Percentiles rank a stretch among this genome's conserved stretches.
Conservation (phyloP, 2,329 filamentous ascomycete genomes). For the Sphaerulina musiva region DNA sequence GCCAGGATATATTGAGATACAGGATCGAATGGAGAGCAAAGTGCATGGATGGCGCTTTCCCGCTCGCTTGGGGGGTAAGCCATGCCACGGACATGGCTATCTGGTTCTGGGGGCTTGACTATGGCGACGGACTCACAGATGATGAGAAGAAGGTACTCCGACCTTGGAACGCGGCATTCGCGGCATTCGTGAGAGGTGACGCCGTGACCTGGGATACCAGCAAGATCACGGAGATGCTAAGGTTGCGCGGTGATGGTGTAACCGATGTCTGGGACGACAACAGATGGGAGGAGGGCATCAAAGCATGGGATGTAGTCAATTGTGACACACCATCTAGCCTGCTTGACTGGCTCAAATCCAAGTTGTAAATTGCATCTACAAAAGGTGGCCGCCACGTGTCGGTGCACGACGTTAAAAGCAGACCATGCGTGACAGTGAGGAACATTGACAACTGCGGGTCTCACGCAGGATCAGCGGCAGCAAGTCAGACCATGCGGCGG, state of each 20-base stretch:
- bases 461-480: not conserved
- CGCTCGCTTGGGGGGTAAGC: slow-evolving; percentile 48
- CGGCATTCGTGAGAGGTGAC: slow-evolving; percentile 38
- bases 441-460: not conserved
- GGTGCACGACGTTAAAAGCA: not conserved
- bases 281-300: slow-evolving; percentile 43
- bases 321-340: slow-evolving; percentile 18
- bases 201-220: slow-evolving; percentile 37
- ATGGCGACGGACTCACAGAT: slow-evolving; percentile 33
- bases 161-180: slow-evolving; percentile 37
- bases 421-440: not conserved
- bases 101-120: slow-evolving; percentile 52
- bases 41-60: slow-evolving; percentile 40
- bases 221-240: slow-evolving; percentile 37
- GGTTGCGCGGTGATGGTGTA: slow-evolving; percentile 41
- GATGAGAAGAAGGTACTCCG: slow-evolving; percentile 42
- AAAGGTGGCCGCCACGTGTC: not conserved
- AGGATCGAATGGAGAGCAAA: slow-evolving; percentile 49
- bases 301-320: slow-evolving; percentile 43
- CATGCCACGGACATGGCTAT: slow-evolving; percentile 50
- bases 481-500: not conserved
- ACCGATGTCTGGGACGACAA: slow-evolving; percentile 44
- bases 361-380: slow-evolving; percentile 16
- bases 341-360: slow-evolving; percentile 23
- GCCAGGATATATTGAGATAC: slow-evolving; percentile 46